These are phyloP conservation scores for Mycena alexandri DNA, from an alignment of 768 basidiomycete species.

Conservation along the genomic window DNA sequence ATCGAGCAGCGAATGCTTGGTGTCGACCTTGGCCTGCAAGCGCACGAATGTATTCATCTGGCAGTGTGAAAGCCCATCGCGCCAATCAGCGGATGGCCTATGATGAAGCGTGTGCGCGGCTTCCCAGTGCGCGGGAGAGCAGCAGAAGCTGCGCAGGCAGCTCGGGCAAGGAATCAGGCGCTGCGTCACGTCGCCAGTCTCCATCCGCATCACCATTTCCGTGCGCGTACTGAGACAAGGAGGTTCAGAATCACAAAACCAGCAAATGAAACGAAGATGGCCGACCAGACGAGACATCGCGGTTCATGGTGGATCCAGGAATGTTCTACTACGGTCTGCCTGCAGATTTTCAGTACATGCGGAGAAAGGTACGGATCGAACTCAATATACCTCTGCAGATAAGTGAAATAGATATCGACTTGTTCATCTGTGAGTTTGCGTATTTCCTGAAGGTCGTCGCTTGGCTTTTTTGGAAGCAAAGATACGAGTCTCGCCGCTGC, in stretches of 20 bases:
- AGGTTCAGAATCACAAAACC: too few species aligned
- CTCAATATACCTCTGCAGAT: too few species aligned
- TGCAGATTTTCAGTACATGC: too few species aligned
- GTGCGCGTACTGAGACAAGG: too few species aligned
- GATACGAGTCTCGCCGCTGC: constrained; percentile 8
- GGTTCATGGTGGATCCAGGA: constrained; percentile 2
- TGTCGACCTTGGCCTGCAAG: not conserved
- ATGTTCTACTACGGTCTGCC: too few species aligned
- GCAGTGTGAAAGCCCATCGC: constrained; percentile 11
- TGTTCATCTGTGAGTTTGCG: not conserved
- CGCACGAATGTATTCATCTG: constrained; percentile 2
- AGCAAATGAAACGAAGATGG: not conserved
- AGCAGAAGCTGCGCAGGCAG: not conserved
- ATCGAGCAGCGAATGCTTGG: not conserved
- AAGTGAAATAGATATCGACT: too few species aligned
- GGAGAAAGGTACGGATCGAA: too few species aligned
- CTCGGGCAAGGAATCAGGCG: constrained; percentile 4
- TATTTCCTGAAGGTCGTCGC: not conserved
- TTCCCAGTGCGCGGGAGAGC: constrained; percentile 12
- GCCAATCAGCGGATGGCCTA: not conserved
- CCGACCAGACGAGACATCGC: constrained; percentile 10
- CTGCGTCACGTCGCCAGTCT: not conserved
- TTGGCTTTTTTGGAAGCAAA: constrained; percentile 14
- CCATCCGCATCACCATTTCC: constrained; percentile 10
- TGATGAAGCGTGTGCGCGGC: constrained; percentile 14